A percentile compares a stretch with the other conserved stretches of the same genome.
phyloP scores from a whole-genome alignment of 345 rosid species.

The Citrus australasica region DNA sequence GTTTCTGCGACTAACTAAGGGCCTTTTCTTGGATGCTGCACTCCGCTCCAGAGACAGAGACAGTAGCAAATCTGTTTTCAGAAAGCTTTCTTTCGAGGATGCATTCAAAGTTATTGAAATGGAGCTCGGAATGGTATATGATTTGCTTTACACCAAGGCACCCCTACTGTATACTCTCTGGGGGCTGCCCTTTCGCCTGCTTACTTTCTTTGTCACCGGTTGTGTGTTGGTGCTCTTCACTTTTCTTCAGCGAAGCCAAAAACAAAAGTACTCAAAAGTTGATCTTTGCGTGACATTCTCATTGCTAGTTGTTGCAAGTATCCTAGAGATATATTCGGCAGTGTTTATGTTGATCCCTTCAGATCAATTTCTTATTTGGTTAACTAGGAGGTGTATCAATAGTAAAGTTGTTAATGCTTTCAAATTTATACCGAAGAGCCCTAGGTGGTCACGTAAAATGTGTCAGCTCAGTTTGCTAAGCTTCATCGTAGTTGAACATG shows the following conservation, averaged over 20 bases:
- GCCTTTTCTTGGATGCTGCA: constrained; percentile 7
- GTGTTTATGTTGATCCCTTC: neutral
- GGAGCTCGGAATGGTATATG: constrained; percentile 44
- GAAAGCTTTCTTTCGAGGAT: neutral
- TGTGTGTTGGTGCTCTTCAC: constrained; percentile 13
- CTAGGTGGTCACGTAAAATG: neutral
- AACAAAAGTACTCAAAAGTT: neutral
- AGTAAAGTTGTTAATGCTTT: no score
- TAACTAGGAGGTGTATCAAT: neutral
- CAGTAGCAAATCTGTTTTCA: neutral
- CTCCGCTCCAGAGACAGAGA: neutral
- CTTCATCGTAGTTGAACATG: neutral
- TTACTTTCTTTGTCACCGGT: neutral
- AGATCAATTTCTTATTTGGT: neutral
- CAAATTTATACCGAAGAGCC: neutral
- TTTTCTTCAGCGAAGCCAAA: neutral
- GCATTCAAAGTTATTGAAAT: constrained; percentile 38
- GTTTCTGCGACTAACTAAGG: constrained; percentile 16
- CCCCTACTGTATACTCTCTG: constrained; percentile 4
- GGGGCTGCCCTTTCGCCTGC: constrained; percentile 20
- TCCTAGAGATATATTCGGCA: constrained; percentile 22
- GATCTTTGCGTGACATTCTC: constrained; percentile 34
- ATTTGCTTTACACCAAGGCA: constrained; percentile 36
- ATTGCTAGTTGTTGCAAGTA: constrained; percentile 30
- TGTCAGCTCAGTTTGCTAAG: neutral